Evolutionary conservation across 495 filamentous ascomycete genomes (phyloP).

Genomic region (Hyaloscypha hepaticicola): DNA sequence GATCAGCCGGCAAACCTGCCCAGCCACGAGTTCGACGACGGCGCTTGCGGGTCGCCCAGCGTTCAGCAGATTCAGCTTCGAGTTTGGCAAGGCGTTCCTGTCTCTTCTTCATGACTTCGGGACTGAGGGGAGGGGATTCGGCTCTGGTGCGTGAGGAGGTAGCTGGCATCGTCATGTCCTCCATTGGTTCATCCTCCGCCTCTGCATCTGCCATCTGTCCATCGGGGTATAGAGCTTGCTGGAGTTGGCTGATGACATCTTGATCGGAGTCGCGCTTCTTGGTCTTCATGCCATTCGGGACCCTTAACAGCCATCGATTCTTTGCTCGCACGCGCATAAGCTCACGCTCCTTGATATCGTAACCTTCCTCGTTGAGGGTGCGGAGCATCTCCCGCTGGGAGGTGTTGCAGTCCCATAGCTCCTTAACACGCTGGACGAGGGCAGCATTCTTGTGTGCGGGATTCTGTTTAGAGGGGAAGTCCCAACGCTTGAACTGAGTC

Average conservation of each 20-base stretch:
- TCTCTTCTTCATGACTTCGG: constrained; percentile 54
- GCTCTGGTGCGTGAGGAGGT: constrained; percentile 19
- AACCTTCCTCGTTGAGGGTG: constrained; percentile 63
- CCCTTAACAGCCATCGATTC: constrained; percentile 63
- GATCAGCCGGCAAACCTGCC: constrained; percentile 72
- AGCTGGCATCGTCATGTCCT: constrained; percentile 14
- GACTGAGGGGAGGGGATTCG: constrained; percentile 43
- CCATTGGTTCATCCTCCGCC: constrained; percentile 22
- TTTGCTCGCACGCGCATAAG: constrained; percentile 63
- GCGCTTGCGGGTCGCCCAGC: constrained; percentile 65
- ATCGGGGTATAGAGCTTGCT: constrained; percentile 30
- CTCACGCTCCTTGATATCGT: constrained; percentile 66
- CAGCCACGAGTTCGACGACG: constrained; percentile 68
- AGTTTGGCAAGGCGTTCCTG: constrained; percentile 55
- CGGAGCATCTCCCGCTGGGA: constrained; percentile 69
- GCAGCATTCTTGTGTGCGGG: constrained; percentile 64
- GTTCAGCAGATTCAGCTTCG: constrained; percentile 62
- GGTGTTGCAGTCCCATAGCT: constrained; percentile 75
- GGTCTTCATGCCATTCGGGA: constrained; percentile 55
- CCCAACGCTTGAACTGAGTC: constrained; percentile 73
- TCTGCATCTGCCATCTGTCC: constrained; percentile 28
- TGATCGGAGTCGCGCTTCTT: constrained; percentile 34
- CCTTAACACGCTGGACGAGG: constrained; percentile 64
- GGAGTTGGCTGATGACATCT: constrained; percentile 32
- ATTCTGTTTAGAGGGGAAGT: constrained; percentile 71